phyloP scores from a whole-genome alignment of 2,329 filamentous ascomycete genomes.

The Graphilbum fragrans region DNA sequence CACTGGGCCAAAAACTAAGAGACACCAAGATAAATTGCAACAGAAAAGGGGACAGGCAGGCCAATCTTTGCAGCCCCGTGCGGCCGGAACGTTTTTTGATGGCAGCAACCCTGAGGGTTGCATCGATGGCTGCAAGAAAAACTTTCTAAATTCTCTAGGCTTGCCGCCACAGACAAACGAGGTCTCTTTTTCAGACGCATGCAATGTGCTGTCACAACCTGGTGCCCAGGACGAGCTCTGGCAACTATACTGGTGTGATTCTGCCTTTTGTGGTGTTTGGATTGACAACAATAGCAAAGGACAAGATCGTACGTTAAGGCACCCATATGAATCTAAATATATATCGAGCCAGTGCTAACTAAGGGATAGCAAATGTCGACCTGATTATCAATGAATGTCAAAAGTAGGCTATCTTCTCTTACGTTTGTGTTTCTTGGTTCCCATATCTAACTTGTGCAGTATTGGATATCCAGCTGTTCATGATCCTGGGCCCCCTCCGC shows the following conservation, averaged over 20 bases:
- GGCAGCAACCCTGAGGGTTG: background rate
- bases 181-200: background rate
- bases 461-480: conserved; percentile 16
- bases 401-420: background rate
- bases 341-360: too few relatives aligned
- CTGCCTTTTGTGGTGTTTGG: background rate
- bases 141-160: background rate
- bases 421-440: background rate
- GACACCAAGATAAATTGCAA: background rate
- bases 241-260: background rate
- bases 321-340: too few relatives aligned
- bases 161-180: background rate
- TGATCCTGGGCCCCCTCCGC: conserved; percentile 23
- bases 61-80: background rate
- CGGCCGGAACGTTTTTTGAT: background rate
- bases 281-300: background rate
- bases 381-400: background rate
- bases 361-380: background rate
- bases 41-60: background rate
- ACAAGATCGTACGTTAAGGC: background rate
- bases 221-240: background rate
- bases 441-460: conserved; percentile 9
- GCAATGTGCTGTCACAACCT: background rate
- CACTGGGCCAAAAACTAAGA: too few relatives aligned
- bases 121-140: background rate